Evolutionary conservation across 176 grass and related monocot genomes (phyloP).

Genomic region (Secale cereale): DNA sequence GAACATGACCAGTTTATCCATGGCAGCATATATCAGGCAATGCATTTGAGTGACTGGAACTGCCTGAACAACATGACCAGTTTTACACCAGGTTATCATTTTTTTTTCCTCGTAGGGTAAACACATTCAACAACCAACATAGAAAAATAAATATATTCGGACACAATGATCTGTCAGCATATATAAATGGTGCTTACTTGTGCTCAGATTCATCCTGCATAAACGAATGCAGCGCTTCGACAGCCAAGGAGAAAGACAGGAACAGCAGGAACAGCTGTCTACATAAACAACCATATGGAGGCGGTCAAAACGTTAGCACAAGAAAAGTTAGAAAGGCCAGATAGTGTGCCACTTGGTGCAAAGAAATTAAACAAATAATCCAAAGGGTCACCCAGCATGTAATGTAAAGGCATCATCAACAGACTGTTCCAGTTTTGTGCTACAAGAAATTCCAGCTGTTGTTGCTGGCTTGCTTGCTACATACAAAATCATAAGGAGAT

Average conservation of each 20-base stretch:
- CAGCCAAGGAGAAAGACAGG: conserved; percentile 92
- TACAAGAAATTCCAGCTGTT: neutral
- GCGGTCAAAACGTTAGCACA: conserved; percentile 21
- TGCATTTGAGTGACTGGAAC: neutral
- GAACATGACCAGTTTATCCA: too few species aligned
- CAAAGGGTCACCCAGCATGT: neutral
- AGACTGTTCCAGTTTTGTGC: neutral
- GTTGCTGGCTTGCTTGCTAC: neutral
- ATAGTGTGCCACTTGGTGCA: neutral
- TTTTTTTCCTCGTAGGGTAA: neutral
- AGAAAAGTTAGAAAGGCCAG: neutral
- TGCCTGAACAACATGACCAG: neutral
- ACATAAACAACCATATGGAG: conserved; percentile 51
- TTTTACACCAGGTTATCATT: neutral
- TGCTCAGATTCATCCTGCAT: conserved; percentile 99
- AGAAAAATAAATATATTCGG: neutral
- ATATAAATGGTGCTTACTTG: conserved; percentile 62
- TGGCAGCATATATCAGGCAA: too few species aligned
- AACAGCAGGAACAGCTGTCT: conserved; percentile 98
- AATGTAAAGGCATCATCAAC: neutral
- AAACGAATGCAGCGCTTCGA: conserved; percentile 94
- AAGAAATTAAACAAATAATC: neutral
- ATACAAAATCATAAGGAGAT: neutral
- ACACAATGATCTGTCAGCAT: neutral
- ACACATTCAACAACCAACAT: neutral